Conservation (phyloP, 768 basidiomycete species). For the Flagelloscypha sp. region DNA sequence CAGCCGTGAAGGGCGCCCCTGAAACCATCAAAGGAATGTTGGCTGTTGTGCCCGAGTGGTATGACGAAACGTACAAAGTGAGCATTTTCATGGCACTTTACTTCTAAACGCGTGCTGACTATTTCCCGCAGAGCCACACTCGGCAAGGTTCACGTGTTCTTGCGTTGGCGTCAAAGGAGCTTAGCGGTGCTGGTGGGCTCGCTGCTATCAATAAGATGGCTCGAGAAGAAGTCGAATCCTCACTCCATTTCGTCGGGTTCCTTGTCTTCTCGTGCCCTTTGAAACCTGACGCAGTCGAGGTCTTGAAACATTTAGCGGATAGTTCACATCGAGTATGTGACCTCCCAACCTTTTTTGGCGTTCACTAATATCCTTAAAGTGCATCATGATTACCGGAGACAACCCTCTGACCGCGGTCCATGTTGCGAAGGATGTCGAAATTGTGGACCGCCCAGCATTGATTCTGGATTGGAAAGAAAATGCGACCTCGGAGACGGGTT, state of each 20-base stretch:
- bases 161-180: constrained; percentile 83
- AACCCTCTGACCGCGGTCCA: constrained; percentile 96
- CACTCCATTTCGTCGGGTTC: constrained; percentile 86
- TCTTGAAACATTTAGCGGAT: constrained; percentile 90
- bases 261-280: constrained; percentile 98
- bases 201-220: constrained; percentile 88
- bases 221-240: constrained; percentile 72
- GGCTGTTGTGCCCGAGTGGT: constrained; percentile 56
- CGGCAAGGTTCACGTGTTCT: constrained; percentile 89
- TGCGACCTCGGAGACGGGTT: constrained; percentile 58
- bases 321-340: constrained; percentile 86
- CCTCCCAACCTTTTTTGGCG: constrained; percentile 1
- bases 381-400: constrained; percentile 99
- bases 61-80: constrained; percentile 97
- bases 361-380: constrained; percentile 37
- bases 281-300: constrained; percentile 84
- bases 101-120: too few species aligned
- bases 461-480: constrained; percentile 89
- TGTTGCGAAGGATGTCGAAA: constrained; percentile 93
- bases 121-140: too few species aligned
- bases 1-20: constrained; percentile 91
- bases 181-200: too few species aligned
- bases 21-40: constrained; percentile 94
- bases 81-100: too few species aligned
- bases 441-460: constrained; percentile 89